Base-by-base conservation (phyloP, 306 rosid genomes). In the Medicago ruthenica region DNA sequence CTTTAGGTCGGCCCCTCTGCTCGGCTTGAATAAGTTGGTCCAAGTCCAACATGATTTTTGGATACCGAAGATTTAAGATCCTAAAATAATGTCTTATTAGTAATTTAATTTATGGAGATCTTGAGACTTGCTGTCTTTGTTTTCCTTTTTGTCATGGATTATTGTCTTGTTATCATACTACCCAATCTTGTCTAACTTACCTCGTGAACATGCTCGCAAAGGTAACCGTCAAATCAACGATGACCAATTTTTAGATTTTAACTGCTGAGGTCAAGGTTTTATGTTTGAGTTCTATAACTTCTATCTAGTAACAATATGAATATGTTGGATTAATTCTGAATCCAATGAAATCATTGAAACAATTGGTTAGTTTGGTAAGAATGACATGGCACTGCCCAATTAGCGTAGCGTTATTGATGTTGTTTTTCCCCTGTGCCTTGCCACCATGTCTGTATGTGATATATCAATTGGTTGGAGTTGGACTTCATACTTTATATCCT, bases 21-120 rank as follows among this genome's bases (percentile, higher is more conserved):
- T 31, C 9, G 17, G 2, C 53, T 65, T 7, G 24, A 9, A 16
- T 17, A 12, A 14, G 39, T 1, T 24, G 17, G 65, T 24, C 18
- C 16, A 59, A 8, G 65, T 24, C 18, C 16, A 59, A 8, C 13
- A 16, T 36, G 44, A 13, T 59, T 9, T 59, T 59, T 24, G 1
- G 16, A 59, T 63, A 36, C 8, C 4, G 24, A 36, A 14, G 22
- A 8, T 63, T n/a, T 16, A 34, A 63, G 51, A 40, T 18, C 9
- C 13, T 17, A 66, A 40, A 66, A 40, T 40, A 5, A 40, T 67
- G 72, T 67, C 39, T 44, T 22, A 47, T 47, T 74, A 3, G 57
- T 27, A 67, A 58, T 45, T 73, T 65, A 27, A 21, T 20, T 10
- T 16, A 21, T 67, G 55, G 79, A 67, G 45, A 73, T 80, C 24